Evolutionary conservation across 805 yeast species (phyloP).

Genomic region (Yarrowia porcina): DNA sequence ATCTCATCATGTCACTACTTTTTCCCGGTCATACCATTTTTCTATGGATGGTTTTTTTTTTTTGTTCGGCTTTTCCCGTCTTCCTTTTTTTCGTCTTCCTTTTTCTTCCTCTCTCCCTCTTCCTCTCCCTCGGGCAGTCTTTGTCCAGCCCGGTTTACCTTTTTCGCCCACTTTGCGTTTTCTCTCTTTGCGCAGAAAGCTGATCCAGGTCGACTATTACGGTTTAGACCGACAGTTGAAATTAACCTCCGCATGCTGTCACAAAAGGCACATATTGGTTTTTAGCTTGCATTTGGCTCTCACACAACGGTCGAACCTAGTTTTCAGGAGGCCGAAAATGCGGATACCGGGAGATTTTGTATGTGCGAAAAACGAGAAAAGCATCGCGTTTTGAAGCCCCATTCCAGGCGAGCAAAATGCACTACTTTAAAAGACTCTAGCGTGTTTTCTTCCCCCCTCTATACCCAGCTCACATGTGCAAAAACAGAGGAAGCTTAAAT

Average conservation of each 20-base stretch:
- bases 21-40: too few relatives aligned
- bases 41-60: too few relatives aligned
- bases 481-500: not conserved
- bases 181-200: not conserved
- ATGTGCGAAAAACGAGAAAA: not conserved
- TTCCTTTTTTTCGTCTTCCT: not conserved
- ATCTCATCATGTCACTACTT: too few relatives aligned
- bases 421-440: not conserved
- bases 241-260: constrained; percentile 15
- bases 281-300: constrained; percentile 23
- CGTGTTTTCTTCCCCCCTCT: not conserved
- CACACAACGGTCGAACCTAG: constrained; percentile 22
- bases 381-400: not conserved
- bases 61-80: not conserved
- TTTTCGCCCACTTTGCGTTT: not conserved
- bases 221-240: constrained; percentile 10
- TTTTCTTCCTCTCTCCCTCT: not conserved
- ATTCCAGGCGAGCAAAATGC: not conserved
- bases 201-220: constrained; percentile 9
- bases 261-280: constrained; percentile 25
- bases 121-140: not conserved
- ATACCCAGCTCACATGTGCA: not conserved
- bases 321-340: not conserved
- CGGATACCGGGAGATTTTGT: not conserved
- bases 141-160: not conserved